These are phyloP conservation scores for Ceratobasidium sp. DNA, from an alignment of 1,284 basidiomycete genomes.

Conservation along the genomic window DNA sequence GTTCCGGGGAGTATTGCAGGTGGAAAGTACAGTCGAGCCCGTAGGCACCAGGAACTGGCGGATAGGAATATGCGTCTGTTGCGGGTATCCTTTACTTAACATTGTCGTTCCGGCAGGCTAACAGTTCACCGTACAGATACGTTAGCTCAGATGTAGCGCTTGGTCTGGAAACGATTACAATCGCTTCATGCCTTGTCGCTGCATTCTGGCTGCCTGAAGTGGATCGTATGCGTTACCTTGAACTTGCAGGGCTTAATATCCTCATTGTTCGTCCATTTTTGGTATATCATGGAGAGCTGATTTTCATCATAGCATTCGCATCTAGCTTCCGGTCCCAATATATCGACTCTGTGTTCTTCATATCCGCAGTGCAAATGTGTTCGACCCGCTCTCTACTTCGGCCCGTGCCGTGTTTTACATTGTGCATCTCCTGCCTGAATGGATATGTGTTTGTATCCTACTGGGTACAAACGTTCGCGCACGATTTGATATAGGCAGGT, in stretches of 20 bases:
- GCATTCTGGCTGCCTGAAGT: slow-evolving; percentile 16
- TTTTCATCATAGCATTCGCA: background rate
- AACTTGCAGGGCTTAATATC: slow-evolving; percentile 13
- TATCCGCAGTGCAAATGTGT: slow-evolving; percentile 14
- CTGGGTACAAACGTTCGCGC: slow-evolving; percentile 29
- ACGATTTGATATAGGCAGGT: slow-evolving; percentile 20
- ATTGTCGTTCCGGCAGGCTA: background rate
- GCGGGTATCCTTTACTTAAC: background rate
- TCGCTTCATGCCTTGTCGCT: background rate
- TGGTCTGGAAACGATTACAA: background rate
- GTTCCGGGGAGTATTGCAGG: slow-evolving; percentile 12
- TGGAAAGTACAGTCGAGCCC: slow-evolving; percentile 12
- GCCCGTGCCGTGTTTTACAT: slow-evolving; percentile 28
- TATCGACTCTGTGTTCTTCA: slow-evolving; percentile 34
- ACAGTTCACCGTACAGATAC: background rate
- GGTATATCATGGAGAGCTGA: background rate
- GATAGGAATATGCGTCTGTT: slow-evolving; percentile 18
- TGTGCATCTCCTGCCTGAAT: slow-evolving; percentile 20
- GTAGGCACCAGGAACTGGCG: slow-evolving; percentile 8
- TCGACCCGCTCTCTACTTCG: slow-evolving; percentile 5
- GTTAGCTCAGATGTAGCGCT: slow-evolving; percentile 13
- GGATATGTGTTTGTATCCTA: slow-evolving; percentile 25
- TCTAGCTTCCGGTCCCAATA: slow-evolving; percentile 24
- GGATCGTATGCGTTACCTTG: slow-evolving; percentile 19
- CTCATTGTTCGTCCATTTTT: slow-evolving; percentile 4